Conservation (phyloP, 2,329 filamentous ascomycete genomes). For the Cordyceps javanica region DNA sequence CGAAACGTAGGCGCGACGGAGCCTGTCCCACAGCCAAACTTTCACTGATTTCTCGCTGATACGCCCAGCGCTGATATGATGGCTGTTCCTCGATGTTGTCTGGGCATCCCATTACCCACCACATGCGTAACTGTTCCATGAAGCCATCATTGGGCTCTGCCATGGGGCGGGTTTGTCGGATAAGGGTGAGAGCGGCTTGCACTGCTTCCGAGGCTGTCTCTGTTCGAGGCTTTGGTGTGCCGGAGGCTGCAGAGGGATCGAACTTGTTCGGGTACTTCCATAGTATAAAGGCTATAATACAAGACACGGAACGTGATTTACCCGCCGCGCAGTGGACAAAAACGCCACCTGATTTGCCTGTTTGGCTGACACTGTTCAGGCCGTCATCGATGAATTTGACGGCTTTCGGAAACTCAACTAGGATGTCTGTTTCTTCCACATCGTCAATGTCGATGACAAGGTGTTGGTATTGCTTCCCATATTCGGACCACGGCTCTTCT, state of each 20-base stretch:
- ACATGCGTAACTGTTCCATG: slow-evolving; percentile 80
- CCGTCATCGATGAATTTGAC: slow-evolving; percentile 80
- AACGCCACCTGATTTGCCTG: slow-evolving; percentile 34
- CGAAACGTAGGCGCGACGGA: slow-evolving; percentile 77
- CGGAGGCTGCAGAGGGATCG: slow-evolving; percentile 31
- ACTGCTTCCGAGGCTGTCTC: slow-evolving; percentile 44
- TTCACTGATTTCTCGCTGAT: slow-evolving; percentile 48
- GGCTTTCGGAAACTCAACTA: slow-evolving; percentile 71
- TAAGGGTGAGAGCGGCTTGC: slow-evolving; percentile 56
- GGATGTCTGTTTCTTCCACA: slow-evolving; percentile 78
- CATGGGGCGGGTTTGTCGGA: slow-evolving; percentile 65
- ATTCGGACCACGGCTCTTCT: slow-evolving; percentile 41
- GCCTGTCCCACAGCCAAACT: slow-evolving; percentile 67
- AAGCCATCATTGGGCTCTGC: slow-evolving; percentile 90
- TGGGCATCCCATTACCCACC: slow-evolving; percentile 81
- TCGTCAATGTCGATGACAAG: slow-evolving; percentile 83
- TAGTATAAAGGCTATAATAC: slow-evolving; percentile 80
- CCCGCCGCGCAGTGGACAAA: slow-evolving; percentile 81
- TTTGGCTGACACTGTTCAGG: slow-evolving; percentile 33
- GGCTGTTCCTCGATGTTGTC: slow-evolving; percentile 59
- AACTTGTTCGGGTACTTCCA: slow-evolving; percentile 55
- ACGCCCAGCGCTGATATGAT: slow-evolving; percentile 69
- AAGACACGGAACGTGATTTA: slow-evolving; percentile 84
- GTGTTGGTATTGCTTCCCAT: slow-evolving; percentile 59
- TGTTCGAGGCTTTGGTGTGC: slow-evolving; percentile 20